Evolutionary conservation across 164 flowering plant genomes (phyloP).

Genomic region (Chimonanthus salicifolius): DNA sequence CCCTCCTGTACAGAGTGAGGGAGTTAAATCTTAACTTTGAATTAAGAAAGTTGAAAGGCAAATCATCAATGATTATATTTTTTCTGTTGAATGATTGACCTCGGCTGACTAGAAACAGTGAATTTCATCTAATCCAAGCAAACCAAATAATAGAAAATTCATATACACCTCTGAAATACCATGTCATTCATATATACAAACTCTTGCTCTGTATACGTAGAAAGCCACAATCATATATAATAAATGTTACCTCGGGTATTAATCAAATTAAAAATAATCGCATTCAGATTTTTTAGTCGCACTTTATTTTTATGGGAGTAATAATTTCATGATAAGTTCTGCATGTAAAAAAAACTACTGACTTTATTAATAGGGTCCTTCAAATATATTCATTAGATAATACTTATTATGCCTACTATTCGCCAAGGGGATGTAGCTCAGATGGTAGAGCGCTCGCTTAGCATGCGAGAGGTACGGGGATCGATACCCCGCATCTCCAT

Average conservation of each 20-base stretch:
- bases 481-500: conserved; percentile 51
- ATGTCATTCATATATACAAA: background rate
- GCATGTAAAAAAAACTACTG: no score
- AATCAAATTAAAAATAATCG: background rate
- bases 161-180: background rate
- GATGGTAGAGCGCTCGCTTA: conserved; percentile 99
- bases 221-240: background rate
- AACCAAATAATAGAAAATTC: background rate
- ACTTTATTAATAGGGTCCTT: no score
- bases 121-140: background rate
- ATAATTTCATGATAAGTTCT: no score
- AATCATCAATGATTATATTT: background rate
- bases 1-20: conserved; percentile 53
- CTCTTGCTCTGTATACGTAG: background rate
- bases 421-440: conserved; percentile 16
- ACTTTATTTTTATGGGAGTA: no score
- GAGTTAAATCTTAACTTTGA: background rate
- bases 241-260: background rate
- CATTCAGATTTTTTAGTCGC: no score
- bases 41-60: background rate
- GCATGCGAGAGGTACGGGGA: conserved; percentile 85
- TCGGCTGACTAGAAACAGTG: background rate
- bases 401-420: no score
- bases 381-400: no score
- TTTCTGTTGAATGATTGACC: background rate